A percentile compares a stretch with the other conserved stretches of the same genome.
phyloP scores from a whole-genome alignment of 495 filamentous ascomycete genomes.

The Penicillium odoratum region DNA sequence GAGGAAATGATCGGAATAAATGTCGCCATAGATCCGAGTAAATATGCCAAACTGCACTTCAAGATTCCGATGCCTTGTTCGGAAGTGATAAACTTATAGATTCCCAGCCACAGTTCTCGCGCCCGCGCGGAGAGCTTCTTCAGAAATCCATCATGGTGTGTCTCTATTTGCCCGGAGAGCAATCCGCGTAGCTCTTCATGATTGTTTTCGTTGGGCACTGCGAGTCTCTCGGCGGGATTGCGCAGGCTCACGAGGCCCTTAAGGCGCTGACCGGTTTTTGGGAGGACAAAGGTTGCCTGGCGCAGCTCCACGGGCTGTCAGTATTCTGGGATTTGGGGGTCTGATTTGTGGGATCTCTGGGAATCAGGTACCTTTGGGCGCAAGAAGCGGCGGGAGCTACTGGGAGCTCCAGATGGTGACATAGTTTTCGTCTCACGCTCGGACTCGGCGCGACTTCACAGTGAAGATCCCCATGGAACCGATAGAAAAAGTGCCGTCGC shows the following conservation, averaged over 20 bases:
- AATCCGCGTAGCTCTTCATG: slow-evolving; percentile 43
- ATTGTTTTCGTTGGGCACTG: slow-evolving; percentile 13
- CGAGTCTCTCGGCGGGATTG: slow-evolving; percentile 20
- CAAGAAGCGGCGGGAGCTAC: slow-evolving; percentile 40
- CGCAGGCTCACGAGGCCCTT: slow-evolving; percentile 51
- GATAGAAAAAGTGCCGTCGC: not conserved
- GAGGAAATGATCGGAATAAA: slow-evolving; percentile 73
- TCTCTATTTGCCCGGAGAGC: slow-evolving; percentile 33
- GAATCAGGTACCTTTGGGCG: slow-evolving; percentile 36
- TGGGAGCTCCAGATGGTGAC: slow-evolving; percentile 34
- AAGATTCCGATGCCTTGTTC: slow-evolving; percentile 71
- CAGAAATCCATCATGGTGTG: slow-evolving; percentile 16
- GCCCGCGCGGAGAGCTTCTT: slow-evolving; percentile 13
- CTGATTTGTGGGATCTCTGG: slow-evolving; percentile 1
- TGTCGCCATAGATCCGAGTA: slow-evolving; percentile 84
- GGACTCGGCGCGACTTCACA: slow-evolving; percentile 12
- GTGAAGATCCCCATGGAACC: not conserved
- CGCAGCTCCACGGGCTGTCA: slow-evolving; percentile 41
- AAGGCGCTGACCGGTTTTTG: slow-evolving; percentile 51
- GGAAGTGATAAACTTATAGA: slow-evolving; percentile 47
- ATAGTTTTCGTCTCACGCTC: slow-evolving; percentile 26
- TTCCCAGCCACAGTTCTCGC: slow-evolving; percentile 15
- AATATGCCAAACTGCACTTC: slow-evolving; percentile 92
- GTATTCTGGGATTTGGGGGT: not conserved
- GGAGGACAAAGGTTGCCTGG: slow-evolving; percentile 55